Conservation (phyloP, 2,329 filamentous ascomycete species). For the Penicillium fuscoglaucum region DNA sequence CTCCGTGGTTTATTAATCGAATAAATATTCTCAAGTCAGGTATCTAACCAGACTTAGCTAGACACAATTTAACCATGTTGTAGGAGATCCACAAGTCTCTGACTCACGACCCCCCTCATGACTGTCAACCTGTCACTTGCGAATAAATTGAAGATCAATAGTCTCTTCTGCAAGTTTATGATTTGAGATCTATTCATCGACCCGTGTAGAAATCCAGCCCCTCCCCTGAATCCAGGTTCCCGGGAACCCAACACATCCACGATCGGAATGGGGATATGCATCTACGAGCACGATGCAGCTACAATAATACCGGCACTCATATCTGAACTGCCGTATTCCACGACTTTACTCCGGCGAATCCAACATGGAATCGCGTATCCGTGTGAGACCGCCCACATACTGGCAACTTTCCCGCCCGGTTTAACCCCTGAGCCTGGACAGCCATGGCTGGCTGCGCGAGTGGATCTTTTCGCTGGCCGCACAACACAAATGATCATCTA, state of each 20-base stretch:
- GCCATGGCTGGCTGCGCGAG: constrained; percentile 44
- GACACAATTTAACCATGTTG: not conserved
- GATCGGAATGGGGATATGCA: constrained; percentile 4
- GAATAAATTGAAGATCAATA: not conserved
- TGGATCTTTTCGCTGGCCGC: constrained; percentile 41
- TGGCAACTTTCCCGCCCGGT: constrained; percentile 35
- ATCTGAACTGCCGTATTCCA: constrained; percentile 40
- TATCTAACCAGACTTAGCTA: not conserved
- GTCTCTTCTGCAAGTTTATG: not conserved
- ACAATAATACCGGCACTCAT: constrained; percentile 32
- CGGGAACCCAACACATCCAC: not conserved
- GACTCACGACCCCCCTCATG: not conserved
- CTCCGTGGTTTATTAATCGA: not conserved
- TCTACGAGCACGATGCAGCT: constrained; percentile 23
- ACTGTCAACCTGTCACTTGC: not conserved
- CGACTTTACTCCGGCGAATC: constrained; percentile 41
- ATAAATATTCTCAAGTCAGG: not conserved
- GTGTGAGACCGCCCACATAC: constrained; percentile 34
- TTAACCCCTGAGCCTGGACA: constrained; percentile 11
- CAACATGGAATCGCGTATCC: constrained; percentile 39
- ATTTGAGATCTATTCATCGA: not conserved
- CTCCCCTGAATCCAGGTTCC: constrained; percentile 3
- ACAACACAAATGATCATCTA: constrained; percentile 47
- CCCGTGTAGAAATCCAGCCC: not conserved
- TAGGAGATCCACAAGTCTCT: not conserved